phyloP scores from a whole-genome alignment of 176 grass and related monocot genomes.

The Melocanna baccifera region DNA sequence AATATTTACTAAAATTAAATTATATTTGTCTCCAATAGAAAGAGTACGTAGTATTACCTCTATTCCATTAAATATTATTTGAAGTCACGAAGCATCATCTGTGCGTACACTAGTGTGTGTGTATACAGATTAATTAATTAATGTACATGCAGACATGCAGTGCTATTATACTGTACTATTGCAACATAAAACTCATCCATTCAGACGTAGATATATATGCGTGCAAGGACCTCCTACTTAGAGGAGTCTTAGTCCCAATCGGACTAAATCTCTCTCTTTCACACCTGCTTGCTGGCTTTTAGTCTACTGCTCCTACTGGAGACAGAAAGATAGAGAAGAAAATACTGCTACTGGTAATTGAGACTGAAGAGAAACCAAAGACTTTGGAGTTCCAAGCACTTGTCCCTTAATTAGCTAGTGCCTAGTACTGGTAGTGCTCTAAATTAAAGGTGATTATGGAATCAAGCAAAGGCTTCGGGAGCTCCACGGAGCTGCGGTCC shows the following conservation, averaged over 20 bases:
- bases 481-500: neutral
- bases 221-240: neutral
- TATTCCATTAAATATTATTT: too few species aligned
- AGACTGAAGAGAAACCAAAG: too few species aligned
- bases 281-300: neutral
- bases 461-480: neutral
- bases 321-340: neutral
- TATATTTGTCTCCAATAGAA: too few species aligned
- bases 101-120: neutral
- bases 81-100: too few species aligned
- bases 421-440: neutral
- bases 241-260: neutral
- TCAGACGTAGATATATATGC: too few species aligned
- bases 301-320: neutral
- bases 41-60: too few species aligned
- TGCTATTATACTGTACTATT: too few species aligned
- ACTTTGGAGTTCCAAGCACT: neutral
- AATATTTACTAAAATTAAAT: too few species aligned
- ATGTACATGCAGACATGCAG: too few species aligned
- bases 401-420: neutral
- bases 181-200: too few species aligned
- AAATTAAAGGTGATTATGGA: constrained; percentile 38
- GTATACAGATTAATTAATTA: too few species aligned
- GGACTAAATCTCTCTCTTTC: neutral
- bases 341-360: too few species aligned